Evolutionary conservation across 495 filamentous ascomycete genomes (phyloP), one percentile per base, ranked within the genome.

Genomic region (Cairneyella variabilis): DNA sequence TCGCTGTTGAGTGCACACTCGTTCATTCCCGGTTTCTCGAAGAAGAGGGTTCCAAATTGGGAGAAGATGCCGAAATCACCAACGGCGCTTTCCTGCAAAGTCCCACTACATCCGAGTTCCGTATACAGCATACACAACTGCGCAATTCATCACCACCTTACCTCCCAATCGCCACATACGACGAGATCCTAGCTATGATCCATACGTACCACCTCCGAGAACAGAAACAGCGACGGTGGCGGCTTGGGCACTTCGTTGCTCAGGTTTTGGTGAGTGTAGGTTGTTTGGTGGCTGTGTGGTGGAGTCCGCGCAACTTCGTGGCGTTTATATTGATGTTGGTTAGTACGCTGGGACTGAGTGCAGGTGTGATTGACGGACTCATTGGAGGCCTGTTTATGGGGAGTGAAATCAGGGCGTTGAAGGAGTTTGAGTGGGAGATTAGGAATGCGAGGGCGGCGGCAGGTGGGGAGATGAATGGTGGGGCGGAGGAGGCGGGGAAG

Each of bases 381-480:
- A 86, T 97, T 64, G 89, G 90, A 3, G 80, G 90, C 1, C 62
- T 97, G 26, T 97, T 97, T 61, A 83, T 96, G 57, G 82, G 83
- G 11, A 81, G 80, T 58, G 93, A 98, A 71, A 56, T 96, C 53
- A 74, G 89, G 54, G 83, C 89, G 12, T 70, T 98, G n/a, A 86
- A 83, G 60, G 93, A 97, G 71, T 97, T 97, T 70, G 83, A 93
- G 62, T 96, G 90, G 86, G 95, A 98, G 72, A 84, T 98, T 12
- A 69, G 70, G 45, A 93, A 86, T 69, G 85, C 85, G 28, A 82
- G 69, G 55, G 64, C 50, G 53, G 56, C 63, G 12, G 71, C 66
- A 22, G 48, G 56, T 5, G 62, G 60, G 12, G 57, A 58, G 3
- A 0, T 17, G 17, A 40, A 49, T 40, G 47, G 27, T 28, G 25